Evolutionary conservation across 805 yeast species (phyloP), one percentile per base, ranked within the genome.

Genomic region (Kluyveromyces wickerhamii): DNA sequence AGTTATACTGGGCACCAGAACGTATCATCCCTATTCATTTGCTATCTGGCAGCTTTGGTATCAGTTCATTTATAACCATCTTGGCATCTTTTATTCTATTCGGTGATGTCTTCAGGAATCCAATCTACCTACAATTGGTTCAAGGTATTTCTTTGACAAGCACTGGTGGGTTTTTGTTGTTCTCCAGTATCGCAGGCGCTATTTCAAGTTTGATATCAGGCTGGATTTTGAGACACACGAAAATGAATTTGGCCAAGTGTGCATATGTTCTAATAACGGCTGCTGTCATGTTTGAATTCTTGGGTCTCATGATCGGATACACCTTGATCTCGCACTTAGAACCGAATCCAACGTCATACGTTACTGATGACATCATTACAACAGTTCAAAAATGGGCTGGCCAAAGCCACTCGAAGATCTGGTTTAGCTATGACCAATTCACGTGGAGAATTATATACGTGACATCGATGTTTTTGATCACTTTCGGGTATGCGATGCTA

Each of bases 1-100:
- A 62, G 62, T 36, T 42, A 7, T 54, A 41, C 23, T 49, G 40
- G 38, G 56, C 67, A 2, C 60, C 54, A 5, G 79, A 75, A 47
- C 77, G 83, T 13, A 75, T 77, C 16, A 64, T 79, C 17, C 85
- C 85, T 1, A 57, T 77, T 27, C 64, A 65, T 19, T 56, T 76
- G 32, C 59, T 79, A 50, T 55, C 61, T 1, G 69, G 75, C 28
- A 52, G 76, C 38, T 74, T 82, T 3, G 74, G 79, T 6, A 54
- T 74, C 20, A 68, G 78, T 1, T 75, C 62, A 1, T 28, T 54
- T 63, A 66, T 45, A 57, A 79, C 41, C 60, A 73, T 77, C 62
- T 64, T 30, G 44, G 63, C 45, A 26, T 61, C 51, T 44, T 62
- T 54, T 49, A 49, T 66, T 3, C 57, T 62, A n/a, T 66, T 72